Percentiles rank a stretch among this genome's conserved stretches.
Conservation (phyloP, 371 early-diverging fungal genomes). For the Syncephalastrum racemosum region DNA sequence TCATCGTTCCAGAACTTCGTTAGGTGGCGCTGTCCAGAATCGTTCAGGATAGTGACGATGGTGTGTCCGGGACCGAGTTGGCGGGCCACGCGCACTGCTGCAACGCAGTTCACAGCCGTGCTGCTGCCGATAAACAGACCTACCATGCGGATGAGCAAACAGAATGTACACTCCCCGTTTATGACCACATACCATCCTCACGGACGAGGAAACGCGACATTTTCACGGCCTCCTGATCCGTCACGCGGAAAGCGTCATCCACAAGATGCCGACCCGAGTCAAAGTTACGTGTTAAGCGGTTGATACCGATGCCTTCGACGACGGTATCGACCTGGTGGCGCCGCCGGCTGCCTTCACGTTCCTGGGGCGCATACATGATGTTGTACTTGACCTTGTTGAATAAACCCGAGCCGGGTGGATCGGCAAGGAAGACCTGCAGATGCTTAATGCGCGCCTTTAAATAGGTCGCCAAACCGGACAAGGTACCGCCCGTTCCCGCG, state of each 20-base stretch:
- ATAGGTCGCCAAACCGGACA: slow-evolving; percentile 84
- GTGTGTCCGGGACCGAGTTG: slow-evolving; percentile 75
- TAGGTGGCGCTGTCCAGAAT: slow-evolving; percentile 81
- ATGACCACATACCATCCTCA: slow-evolving; percentile 65
- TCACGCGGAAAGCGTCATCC: slow-evolving; percentile 86
- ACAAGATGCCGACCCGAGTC: slow-evolving; percentile 59
- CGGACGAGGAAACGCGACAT: slow-evolving; percentile 88
- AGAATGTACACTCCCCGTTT: not conserved
- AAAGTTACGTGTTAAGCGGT: slow-evolving; percentile 92
- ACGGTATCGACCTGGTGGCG: slow-evolving; percentile 96
- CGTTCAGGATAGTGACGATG: slow-evolving; percentile 83
- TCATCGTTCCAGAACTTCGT: slow-evolving; percentile 81
- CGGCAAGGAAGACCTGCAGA: slow-evolving; percentile 79
- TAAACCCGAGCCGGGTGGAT: slow-evolving; percentile 93
- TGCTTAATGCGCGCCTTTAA: slow-evolving; percentile 67
- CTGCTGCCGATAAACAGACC: slow-evolving; percentile 90
- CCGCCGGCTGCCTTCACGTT: slow-evolving; percentile 87
- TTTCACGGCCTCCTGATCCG: slow-evolving; percentile 87
- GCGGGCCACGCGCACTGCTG: slow-evolving; percentile 75
- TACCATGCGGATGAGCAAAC: slow-evolving; percentile 8
- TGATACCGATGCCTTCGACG: slow-evolving; percentile 96
- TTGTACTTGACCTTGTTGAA: slow-evolving; percentile 89
- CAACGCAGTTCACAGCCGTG: slow-evolving; percentile 91
- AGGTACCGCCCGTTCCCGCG: slow-evolving; percentile 93
- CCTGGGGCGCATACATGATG: slow-evolving; percentile 85